Conservation (phyloP, 1,284 basidiomycete genomes). For the Ustilago sp. region DNA sequence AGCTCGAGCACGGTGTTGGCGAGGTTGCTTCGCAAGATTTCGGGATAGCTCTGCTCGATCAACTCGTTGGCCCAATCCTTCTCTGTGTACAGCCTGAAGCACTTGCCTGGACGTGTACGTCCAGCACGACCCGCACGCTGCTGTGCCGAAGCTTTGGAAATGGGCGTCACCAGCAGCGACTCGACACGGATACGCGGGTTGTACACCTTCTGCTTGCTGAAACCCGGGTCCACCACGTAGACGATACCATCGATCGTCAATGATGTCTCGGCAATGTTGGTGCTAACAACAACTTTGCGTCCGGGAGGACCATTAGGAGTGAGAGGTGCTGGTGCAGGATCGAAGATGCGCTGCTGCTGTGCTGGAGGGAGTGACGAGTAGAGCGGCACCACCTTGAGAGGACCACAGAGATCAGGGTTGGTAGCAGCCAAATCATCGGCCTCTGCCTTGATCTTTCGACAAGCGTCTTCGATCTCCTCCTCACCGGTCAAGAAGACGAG, state of each 20-base stretch:
- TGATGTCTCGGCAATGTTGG: constrained; percentile 98
- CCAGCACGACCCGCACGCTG: constrained; percentile 97
- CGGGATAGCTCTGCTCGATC: constrained; percentile 95
- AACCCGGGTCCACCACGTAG: constrained; percentile 97
- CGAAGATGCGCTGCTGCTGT: constrained; percentile 96
- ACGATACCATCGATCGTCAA: constrained; percentile 98
- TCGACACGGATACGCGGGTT: constrained; percentile 97
- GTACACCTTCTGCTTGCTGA: constrained; percentile 97
- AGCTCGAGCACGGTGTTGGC: constrained; percentile 94
- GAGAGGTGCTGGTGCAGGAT: constrained; percentile 79
- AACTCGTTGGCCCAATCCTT: constrained; percentile 88
- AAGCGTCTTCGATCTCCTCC: constrained; percentile 98
- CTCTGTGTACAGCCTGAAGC: constrained; percentile 96
- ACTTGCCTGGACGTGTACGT: constrained; percentile 94
- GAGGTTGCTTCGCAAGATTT: constrained; percentile 85
- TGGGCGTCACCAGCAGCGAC: constrained; percentile 90
- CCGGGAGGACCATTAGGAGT: constrained; percentile 81
- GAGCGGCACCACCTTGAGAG: constrained; percentile 87
- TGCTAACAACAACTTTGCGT: constrained; percentile 93
- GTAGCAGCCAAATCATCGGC: constrained; percentile 61
- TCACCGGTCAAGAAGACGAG: constrained; percentile 96
- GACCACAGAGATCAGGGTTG: constrained; percentile 72
- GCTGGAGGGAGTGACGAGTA: constrained; percentile 92
- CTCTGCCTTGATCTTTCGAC: constrained; percentile 90
- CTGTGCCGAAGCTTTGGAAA: constrained; percentile 95